Evolutionary conservation across 2,329 filamentous ascomycete genomes (phyloP), one percentile per base, ranked within the genome.

Genomic region (Catunica adiposa): DNA sequence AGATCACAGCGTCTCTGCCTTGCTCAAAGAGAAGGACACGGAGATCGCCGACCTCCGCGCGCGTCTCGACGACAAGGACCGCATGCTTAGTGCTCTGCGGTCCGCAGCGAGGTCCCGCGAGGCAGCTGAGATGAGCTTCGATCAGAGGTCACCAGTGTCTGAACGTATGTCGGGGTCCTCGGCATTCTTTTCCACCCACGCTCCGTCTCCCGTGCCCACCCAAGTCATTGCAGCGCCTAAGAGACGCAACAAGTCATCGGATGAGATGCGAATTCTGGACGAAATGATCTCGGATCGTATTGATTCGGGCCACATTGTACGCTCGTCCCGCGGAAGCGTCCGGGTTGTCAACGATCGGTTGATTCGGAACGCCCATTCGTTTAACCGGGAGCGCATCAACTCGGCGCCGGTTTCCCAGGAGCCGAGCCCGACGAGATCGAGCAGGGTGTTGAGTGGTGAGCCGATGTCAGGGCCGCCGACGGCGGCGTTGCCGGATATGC

Each of bases 251-350:
- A 80, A 77, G 71, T 87, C 85, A 61, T 84, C 92, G 34, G 89
- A 95, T 62, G 89, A 95, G 68, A 89, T 96, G 82, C 94, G 86
- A 61, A 89, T 96, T 71, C 77, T 96, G 25, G 90, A 97, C 63
- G 88, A 95, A 69, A 96, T 97, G 90, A 92, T 96, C 58, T 85
- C 89, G 64, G 86, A 90, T 64, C 81, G 85, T 57, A 84, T 94
- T 54, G 86, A 92, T 62, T 80, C 75, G 54, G 86, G 85, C 22
- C 80, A 86, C 55, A 70, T 87, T 22, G 73, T 86, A 29, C 80
- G 84, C 63, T 76, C 82, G 54, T 70, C 71, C 53, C 74, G 82
- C 59, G 84, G 83, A 42, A 87, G 82, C 63, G 76, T 87, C 53
- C 77, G 80, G 7, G 53, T 60, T 20, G 54, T 50, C 26, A 56